Evolutionary conservation across 805 yeast species (phyloP).

Genomic region (Kluyveromyces wickerhamii): DNA sequence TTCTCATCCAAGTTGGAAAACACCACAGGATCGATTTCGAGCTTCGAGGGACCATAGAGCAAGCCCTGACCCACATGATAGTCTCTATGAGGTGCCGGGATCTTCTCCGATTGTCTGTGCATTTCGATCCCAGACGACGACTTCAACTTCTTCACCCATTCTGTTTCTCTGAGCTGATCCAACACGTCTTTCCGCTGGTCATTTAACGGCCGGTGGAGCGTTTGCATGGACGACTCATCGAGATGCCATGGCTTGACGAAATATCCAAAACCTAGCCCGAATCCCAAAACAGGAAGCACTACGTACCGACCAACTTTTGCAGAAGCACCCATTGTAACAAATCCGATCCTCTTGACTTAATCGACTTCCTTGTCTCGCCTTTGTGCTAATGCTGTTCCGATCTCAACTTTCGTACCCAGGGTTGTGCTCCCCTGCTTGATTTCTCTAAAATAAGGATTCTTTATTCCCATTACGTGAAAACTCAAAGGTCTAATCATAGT

Average conservation of each 20-base stretch:
- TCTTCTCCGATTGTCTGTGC: conserved; percentile 33
- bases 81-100: conserved; percentile 51
- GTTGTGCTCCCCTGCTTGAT: no score
- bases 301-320: conserved; percentile 14
- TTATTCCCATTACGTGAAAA: no score
- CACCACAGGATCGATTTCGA: conserved; percentile 71
- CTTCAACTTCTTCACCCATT: conserved; percentile 17
- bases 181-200: conserved; percentile 25
- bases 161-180: conserved; percentile 13
- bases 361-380: no score
- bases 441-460: no score
- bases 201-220: conserved; percentile 16
- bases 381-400: no score
- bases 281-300: conserved; percentile 25
- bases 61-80: conserved; percentile 69
- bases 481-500: no score
- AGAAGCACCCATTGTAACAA: no score
- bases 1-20: conserved; percentile 38
- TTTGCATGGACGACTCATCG: conserved; percentile 11
- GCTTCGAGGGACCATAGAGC: conserved; percentile 55
- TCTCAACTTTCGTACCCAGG: no score
- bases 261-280: conserved; percentile 21
- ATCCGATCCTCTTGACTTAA: no score
- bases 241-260: conserved; percentile 30
- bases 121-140: conserved; percentile 16